Evolutionary conservation across 2,329 filamentous ascomycete species (phyloP).

Genomic region (Coniochaeta ligniaria): DNA sequence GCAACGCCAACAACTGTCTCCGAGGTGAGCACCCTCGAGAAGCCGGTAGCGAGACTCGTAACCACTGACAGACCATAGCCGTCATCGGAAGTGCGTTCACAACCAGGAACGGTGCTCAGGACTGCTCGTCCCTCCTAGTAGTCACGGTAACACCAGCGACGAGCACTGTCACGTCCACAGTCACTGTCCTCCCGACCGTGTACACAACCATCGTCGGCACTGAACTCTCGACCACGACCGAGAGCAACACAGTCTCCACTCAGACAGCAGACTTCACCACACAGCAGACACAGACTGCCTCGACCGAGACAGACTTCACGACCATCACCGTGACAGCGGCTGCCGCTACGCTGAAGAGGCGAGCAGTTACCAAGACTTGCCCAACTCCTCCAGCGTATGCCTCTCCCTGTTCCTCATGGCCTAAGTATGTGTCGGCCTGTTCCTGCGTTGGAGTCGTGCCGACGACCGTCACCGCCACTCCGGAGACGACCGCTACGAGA

Average conservation of each 20-base stretch:
- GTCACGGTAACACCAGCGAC: constrained; percentile 4
- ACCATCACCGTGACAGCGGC: background rate
- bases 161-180: constrained; percentile 3
- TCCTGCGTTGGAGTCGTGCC: constrained; percentile 3
- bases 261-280: background rate
- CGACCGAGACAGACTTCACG: constrained; percentile 1
- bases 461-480: background rate
- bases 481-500: background rate
- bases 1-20: background rate
- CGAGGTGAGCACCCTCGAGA: background rate
- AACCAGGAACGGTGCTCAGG: constrained; percentile 1
- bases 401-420: background rate
- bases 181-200: background rate
- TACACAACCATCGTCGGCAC: background rate
- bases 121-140: constrained; percentile 1
- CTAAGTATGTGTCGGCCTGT: constrained; percentile 1
- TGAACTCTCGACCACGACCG: background rate
- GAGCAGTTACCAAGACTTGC: background rate
- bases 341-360: background rate
- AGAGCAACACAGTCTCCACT: background rate
- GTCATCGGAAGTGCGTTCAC: constrained; percentile 1
- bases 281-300: background rate
- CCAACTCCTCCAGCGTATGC: constrained; percentile 1
- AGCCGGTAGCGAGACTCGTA: background rate
- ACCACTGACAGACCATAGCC: background rate